Conservation (phyloP, 2,329 filamentous ascomycete genomes). For the Neophaeococcomyces aloes region DNA sequence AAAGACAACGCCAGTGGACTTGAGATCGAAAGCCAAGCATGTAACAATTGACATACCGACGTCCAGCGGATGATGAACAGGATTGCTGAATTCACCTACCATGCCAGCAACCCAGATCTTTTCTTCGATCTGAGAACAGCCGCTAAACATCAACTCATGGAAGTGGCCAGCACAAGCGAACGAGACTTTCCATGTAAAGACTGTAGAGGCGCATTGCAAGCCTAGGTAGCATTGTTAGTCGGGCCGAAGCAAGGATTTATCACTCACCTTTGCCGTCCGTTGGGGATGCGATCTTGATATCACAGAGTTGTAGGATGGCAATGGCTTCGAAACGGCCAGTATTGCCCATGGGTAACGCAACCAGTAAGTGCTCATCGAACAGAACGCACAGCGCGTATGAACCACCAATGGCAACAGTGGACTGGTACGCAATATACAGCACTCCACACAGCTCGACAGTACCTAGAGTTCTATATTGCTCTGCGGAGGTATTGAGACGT, state of each 20-base stretch:
- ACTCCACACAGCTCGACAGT: constrained; percentile 72
- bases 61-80: constrained; percentile 33
- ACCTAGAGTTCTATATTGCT: constrained; percentile 67
- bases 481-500: constrained; percentile 44
- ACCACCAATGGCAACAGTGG: constrained; percentile 55
- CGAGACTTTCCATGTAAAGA: constrained; percentile 83
- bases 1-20: constrained; percentile 63
- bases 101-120: constrained; percentile 67
- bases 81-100: constrained; percentile 39
- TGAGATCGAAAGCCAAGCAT: constrained; percentile 59
- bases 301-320: constrained; percentile 59
- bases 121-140: constrained; percentile 72
- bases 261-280: constrained; percentile 65
- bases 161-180: constrained; percentile 68
- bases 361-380: constrained; percentile 69
- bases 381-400: constrained; percentile 76
- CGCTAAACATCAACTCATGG: constrained; percentile 78
- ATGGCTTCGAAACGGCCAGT: constrained; percentile 61
- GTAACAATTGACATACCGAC: constrained; percentile 41
- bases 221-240: constrained; percentile 44
- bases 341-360: constrained; percentile 58
- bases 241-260: constrained; percentile 23
- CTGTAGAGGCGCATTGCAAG: constrained; percentile 73
- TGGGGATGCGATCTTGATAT: constrained; percentile 56
- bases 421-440: constrained; percentile 74